A percentile compares a stretch with the other conserved stretches of the same genome.
Conservation (phyloP, 2,329 filamentous ascomycete genomes). For the Balansia obtecta region DNA sequence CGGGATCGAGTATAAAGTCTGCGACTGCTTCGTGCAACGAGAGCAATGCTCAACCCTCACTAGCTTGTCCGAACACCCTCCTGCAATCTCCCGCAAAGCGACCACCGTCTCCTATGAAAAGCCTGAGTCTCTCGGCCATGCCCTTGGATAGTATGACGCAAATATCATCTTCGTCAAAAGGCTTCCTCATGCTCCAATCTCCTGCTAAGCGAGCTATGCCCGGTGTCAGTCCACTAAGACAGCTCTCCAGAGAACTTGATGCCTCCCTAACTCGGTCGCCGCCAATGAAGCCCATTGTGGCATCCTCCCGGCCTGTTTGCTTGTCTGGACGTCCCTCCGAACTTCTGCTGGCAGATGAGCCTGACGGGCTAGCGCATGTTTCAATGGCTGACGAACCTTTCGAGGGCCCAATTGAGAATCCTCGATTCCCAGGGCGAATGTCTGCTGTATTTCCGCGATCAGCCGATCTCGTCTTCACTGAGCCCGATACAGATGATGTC, state of each 20-base stretch:
- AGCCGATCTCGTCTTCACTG: constrained; percentile 25
- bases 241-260: constrained; percentile 13
- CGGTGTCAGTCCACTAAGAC: constrained; percentile 20
- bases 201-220: constrained; percentile 34
- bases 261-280: constrained; percentile 17
- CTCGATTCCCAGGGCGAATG: constrained; percentile 32
- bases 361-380: constrained; percentile 9
- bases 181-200: constrained; percentile 34
- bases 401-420: constrained; percentile 20
- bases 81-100: constrained; percentile 40
- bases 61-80: constrained; percentile 25
- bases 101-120: constrained; percentile 31
- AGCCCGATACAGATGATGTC: constrained; percentile 10
- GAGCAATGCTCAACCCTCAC: constrained; percentile 14
- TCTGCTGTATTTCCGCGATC: constrained; percentile 32
- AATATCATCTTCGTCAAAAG: constrained; percentile 29
- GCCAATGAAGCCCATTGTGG: constrained; percentile 23
- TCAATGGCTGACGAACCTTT: constrained; percentile 20
- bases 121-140: constrained; percentile 15
- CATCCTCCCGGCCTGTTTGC: constrained; percentile 18
- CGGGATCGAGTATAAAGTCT: constrained; percentile 21
- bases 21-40: constrained; percentile 4
- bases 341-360: constrained; percentile 25
- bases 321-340: constrained; percentile 19
- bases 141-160: constrained; percentile 15